phyloP scores from a whole-genome alignment of 805 yeast genomes.

The Candida nonsorbophila region DNA sequence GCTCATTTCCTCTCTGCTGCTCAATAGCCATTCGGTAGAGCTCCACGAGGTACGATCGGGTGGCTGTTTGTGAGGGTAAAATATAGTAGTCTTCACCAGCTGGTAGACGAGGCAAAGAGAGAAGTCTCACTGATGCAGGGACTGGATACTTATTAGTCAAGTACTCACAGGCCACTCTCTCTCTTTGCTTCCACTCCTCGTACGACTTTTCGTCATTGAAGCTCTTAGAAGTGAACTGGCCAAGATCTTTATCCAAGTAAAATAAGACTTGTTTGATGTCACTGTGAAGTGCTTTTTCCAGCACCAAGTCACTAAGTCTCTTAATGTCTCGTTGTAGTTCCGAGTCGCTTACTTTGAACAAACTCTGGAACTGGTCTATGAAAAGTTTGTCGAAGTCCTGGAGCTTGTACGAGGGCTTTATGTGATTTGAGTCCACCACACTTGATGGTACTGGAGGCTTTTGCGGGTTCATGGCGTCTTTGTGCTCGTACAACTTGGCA shows the following conservation, averaged over 20 bases:
- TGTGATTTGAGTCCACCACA: slow-evolving; percentile 14
- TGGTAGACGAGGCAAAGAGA: slow-evolving; percentile 27
- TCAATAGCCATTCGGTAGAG: slow-evolving; percentile 39
- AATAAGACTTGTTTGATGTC: slow-evolving; percentile 29
- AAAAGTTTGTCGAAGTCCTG: slow-evolving; percentile 50
- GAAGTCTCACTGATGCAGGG: slow-evolving; percentile 24
- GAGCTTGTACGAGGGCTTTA: slow-evolving; percentile 47
- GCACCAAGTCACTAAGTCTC: slow-evolving; percentile 33
- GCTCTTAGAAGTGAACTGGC: slow-evolving; percentile 26
- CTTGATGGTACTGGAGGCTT: slow-evolving; percentile 5
- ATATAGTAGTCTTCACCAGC: slow-evolving; percentile 32
- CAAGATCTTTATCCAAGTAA: slow-evolving; percentile 33
- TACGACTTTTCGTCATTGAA: slow-evolving; percentile 20
- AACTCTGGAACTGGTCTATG: slow-evolving; percentile 32
- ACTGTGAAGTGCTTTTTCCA: slow-evolving; percentile 32
- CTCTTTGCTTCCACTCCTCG: slow-evolving; percentile 28
- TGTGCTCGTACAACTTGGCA: slow-evolving; percentile 40
- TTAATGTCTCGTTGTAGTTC: slow-evolving; percentile 53
- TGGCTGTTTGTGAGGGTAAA: slow-evolving; percentile 24
- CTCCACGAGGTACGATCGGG: slow-evolving; percentile 34
- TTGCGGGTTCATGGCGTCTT: slow-evolving; percentile 27
- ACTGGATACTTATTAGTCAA: slow-evolving; percentile 24
- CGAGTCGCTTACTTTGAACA: slow-evolving; percentile 46
- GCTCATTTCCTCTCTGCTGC: slow-evolving; percentile 5
- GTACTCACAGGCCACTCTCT: slow-evolving; percentile 15